Evolutionary conservation across 2,329 filamentous ascomycete genomes (phyloP).

Genomic region (Colletotrichum salicis): DNA sequence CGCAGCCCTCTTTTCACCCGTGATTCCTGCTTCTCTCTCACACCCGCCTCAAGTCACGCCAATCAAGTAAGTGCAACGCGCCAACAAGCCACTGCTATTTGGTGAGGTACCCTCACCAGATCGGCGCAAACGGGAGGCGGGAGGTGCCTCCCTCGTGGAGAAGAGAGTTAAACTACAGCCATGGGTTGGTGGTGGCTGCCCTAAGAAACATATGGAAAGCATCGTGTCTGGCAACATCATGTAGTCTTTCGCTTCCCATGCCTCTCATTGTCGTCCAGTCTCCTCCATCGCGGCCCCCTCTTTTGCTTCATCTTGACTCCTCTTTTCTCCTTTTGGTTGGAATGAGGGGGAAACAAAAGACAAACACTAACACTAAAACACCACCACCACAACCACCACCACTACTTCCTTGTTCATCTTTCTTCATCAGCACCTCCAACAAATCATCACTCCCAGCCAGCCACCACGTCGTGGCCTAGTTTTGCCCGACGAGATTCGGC

Average conservation of each 20-base stretch:
- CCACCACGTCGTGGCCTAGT: conserved; percentile 1
- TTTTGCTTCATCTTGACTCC: conserved; percentile 4
- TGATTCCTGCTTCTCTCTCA: neutral
- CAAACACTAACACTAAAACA: conserved; percentile 20
- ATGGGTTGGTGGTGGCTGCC: neutral
- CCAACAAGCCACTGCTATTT: conserved; percentile 3
- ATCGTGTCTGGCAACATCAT: neutral
- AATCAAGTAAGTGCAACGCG: neutral
- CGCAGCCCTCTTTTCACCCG: neutral
- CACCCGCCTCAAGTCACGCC: neutral
- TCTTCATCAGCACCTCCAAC: conserved; percentile 5
- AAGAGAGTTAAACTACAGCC: neutral
- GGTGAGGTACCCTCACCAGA: neutral
- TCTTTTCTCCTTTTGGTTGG: conserved; percentile 5
- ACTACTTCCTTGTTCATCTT: neutral
- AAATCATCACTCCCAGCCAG: conserved; percentile 14
- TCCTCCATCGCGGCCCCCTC: neutral
- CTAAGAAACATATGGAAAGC: neutral
- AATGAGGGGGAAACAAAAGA: conserved; percentile 14
- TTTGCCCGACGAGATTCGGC: conserved; percentile 27
- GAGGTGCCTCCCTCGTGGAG: neutral
- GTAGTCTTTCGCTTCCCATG: neutral
- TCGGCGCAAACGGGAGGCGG: neutral
- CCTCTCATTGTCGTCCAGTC: neutral
- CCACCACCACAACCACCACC: neutral